phyloP scores from a whole-genome alignment of 495 filamentous ascomycete species.

The Trichocladium antarcticum region DNA sequence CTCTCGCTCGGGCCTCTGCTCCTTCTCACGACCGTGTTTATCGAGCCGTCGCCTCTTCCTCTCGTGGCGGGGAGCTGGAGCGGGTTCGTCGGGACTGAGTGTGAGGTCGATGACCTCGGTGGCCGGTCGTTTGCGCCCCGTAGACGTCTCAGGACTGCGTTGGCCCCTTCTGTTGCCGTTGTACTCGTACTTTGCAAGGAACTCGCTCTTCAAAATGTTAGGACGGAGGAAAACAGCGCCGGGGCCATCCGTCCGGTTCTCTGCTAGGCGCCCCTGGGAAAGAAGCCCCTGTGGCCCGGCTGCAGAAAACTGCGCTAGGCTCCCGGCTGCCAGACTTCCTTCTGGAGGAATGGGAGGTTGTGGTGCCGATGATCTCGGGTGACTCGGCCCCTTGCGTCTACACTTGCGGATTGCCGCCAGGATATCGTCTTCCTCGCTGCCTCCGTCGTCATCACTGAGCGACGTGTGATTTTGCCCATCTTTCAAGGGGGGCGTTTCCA shows the following conservation, averaged over 20 bases:
- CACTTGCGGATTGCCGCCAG: background rate
- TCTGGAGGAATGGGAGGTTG: no score
- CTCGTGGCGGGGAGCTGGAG: background rate
- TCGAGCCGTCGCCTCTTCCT: background rate
- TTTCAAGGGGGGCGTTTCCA: background rate
- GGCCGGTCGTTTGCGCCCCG: background rate
- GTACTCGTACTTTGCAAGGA: background rate
- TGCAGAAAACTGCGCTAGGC: no score
- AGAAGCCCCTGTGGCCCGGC: no score
- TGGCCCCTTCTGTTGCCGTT: background rate
- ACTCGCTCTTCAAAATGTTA: background rate
- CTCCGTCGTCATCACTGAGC: background rate
- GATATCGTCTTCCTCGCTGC: background rate
- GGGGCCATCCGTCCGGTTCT: background rate
- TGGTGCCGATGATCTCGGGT: no score
- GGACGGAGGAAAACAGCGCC: background rate
- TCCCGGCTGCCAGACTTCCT: no score
- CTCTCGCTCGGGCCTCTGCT: background rate
- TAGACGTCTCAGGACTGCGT: background rate
- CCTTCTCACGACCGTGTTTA: background rate
- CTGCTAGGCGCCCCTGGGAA: background rate
- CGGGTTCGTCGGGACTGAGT: no score
- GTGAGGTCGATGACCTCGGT: constrained; percentile 2
- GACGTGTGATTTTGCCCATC: background rate
- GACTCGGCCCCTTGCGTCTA: background rate